Evolutionary conservation across 441 rosid species (phyloP).

Genomic region (Cnidoscolus chayamansa): DNA sequence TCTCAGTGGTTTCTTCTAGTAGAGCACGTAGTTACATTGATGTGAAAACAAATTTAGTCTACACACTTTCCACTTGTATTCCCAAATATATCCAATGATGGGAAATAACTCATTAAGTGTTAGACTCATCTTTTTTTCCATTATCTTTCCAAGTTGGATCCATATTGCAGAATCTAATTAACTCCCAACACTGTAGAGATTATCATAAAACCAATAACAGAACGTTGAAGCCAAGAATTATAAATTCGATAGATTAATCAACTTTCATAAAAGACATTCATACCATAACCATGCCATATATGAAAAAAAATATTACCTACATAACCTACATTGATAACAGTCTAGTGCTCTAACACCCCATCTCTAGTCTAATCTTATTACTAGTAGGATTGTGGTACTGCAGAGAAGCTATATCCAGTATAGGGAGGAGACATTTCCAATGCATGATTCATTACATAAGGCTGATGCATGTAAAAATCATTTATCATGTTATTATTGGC

Average conservation of each 20-base stretch:
- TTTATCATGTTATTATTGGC: slow-evolving; percentile 20
- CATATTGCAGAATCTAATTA: neutral
- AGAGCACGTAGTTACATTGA: too few species aligned
- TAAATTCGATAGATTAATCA: neutral
- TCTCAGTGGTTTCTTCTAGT: too few species aligned
- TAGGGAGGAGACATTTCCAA: slow-evolving; percentile 22
- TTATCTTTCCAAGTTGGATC: too few species aligned
- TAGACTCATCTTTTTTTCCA: too few species aligned
- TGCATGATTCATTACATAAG: slow-evolving; percentile 26
- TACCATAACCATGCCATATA: neutral
- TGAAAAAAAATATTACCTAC: neutral
- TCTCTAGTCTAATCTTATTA: neutral
- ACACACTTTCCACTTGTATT: too few species aligned
- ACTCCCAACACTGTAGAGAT: neutral
- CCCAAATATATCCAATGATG: too few species aligned
- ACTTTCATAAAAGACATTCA: neutral
- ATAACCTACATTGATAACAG: neutral
- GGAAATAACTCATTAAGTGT: too few species aligned
- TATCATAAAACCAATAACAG: neutral
- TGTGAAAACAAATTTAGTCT: too few species aligned
- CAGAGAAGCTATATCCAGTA: slow-evolving; percentile 20
- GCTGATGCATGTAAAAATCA: slow-evolving; percentile 20
- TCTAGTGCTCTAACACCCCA: neutral
- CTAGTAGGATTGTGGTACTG: slow-evolving; percentile 15
- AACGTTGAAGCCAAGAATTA: neutral